These are phyloP conservation scores for Cladosporium sp. DNA, from an alignment of 2,329 filamentous ascomycete species.

Conservation along the genomic window DNA sequence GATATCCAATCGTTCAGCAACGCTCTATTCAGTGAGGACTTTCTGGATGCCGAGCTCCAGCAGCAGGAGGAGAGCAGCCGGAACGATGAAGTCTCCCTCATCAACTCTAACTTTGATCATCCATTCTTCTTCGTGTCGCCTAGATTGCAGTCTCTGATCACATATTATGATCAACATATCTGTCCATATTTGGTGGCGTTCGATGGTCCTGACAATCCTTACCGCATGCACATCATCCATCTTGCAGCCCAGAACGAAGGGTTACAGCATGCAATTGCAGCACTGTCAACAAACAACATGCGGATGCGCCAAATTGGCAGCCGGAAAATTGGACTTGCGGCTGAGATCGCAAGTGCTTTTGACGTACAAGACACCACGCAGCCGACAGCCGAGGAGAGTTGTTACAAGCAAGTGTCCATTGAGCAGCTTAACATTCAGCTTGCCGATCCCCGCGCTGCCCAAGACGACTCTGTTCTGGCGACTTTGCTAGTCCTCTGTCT, in stretches of 20 bases:
- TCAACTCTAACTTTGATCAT: constrained; percentile 35
- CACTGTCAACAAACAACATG: constrained; percentile 83
- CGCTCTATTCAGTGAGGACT: constrained; percentile 15
- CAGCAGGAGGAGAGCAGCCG: constrained; percentile 26
- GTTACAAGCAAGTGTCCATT: constrained; percentile 82
- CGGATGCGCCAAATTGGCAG: constrained; percentile 73
- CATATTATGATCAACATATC: constrained; percentile 91
- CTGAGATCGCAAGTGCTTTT: constrained; percentile 33
- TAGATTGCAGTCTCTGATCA: constrained; percentile 83
- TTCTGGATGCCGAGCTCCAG: constrained; percentile 23
- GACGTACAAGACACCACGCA: constrained; percentile 48
- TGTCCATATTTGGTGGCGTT: constrained; percentile 90
- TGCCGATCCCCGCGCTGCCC: constrained; percentile 70
- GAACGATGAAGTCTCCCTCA: constrained; percentile 27
- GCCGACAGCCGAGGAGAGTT: constrained; percentile 72
- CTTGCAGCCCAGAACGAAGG: constrained; percentile 76
- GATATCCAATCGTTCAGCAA: constrained; percentile 15
- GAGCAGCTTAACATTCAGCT: constrained; percentile 81
- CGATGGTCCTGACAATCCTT: constrained; percentile 82
- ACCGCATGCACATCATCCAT: constrained; percentile 76
- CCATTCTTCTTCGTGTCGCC: constrained; percentile 62
- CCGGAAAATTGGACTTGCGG: constrained; percentile 34
- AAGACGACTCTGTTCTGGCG: constrained; percentile 82
- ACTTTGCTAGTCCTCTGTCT: constrained; percentile 86
- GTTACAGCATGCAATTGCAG: constrained; percentile 89